Conservation (phyloP, 345 rosid genomes). For the Zanthoxylum bungeanum region DNA sequence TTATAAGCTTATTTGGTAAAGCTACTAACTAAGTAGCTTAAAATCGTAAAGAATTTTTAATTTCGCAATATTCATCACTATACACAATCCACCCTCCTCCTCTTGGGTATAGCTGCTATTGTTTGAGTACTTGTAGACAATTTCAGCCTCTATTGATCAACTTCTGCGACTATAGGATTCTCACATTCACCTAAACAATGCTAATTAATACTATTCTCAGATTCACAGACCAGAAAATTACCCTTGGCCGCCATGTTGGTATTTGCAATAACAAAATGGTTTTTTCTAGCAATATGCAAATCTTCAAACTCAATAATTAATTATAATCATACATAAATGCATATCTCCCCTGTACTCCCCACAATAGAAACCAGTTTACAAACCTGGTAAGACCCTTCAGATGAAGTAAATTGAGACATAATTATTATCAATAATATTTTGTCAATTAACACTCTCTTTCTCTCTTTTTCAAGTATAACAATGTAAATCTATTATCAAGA, state of each 20-base stretch:
- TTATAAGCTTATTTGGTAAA: too few relatives aligned
- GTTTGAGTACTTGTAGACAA: too few relatives aligned
- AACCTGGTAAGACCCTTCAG: not conserved
- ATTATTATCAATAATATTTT: not conserved
- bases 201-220: not conserved
- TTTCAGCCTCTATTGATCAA: too few relatives aligned
- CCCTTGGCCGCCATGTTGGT: not conserved
- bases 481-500: not conserved
- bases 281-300: not conserved
- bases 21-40: too few relatives aligned
- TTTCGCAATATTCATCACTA: too few relatives aligned
- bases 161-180: too few relatives aligned
- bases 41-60: too few relatives aligned
- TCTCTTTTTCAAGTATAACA: not conserved
- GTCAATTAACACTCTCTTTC: not conserved
- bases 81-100: too few relatives aligned
- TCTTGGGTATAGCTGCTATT: too few relatives aligned
- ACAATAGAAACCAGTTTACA: not conserved
- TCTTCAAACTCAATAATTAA: not conserved
- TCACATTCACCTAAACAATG: not conserved
- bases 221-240: not conserved
- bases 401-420: not conserved
- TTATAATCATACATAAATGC: not conserved
- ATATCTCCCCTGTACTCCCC: not conserved
- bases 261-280: not conserved